Conservation (phyloP, 73 alveolate species). For the Paramecium primaurelia region DNA sequence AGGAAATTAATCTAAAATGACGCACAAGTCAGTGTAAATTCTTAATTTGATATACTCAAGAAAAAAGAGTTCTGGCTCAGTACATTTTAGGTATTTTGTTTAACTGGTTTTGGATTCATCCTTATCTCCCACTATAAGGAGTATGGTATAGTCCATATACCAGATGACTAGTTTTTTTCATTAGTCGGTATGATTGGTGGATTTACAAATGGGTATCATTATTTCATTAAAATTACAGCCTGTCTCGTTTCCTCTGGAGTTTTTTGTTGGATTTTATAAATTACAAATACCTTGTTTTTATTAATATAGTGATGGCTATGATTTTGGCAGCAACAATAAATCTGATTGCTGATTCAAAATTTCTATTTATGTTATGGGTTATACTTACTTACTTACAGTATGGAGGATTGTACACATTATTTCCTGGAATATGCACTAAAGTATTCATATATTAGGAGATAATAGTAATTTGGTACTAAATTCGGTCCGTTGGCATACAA, state of each 20-base stretch:
- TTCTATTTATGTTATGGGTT: not conserved
- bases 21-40: not conserved
- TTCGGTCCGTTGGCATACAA: constrained; percentile 33
- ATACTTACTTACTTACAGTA: not conserved
- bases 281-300: not conserved
- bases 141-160: not conserved
- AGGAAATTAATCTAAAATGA: not conserved
- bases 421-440: constrained; percentile 22
- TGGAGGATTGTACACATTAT: not conserved
- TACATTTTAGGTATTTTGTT: not conserved
- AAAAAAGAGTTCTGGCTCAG: not conserved
- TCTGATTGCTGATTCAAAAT: not conserved
- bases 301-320: not conserved
- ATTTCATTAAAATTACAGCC: not conserved
- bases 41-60: not conserved
- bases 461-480: constrained; percentile 33
- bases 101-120: constrained; percentile 38
- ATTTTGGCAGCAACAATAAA: not conserved
- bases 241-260: constrained; percentile 19
- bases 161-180: constrained; percentile 7
- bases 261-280: not conserved
- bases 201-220: not conserved
- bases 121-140: not conserved
- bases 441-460: not conserved
- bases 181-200: constrained; percentile 38